Conservation (phyloP, 176 grass and related monocot species). For the Hordeum vulgare region DNA sequence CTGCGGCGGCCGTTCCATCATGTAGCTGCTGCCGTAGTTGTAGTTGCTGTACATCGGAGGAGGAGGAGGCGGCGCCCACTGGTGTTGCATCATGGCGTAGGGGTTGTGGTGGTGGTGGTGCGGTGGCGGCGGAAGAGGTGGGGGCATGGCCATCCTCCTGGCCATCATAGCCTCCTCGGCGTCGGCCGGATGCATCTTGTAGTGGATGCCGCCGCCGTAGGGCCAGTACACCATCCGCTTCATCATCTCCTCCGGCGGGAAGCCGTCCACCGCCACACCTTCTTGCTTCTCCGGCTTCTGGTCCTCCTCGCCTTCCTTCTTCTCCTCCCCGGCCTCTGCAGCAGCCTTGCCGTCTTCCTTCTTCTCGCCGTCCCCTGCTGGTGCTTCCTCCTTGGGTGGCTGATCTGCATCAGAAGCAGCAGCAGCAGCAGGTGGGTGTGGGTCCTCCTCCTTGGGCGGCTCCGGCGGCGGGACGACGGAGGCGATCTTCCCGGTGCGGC, state of each 20-base stretch:
- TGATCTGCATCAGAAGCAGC: background rate
- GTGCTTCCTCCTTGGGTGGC: background rate
- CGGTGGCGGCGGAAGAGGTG: background rate
- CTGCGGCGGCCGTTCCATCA: slow-evolving; percentile 49
- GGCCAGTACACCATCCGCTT: slow-evolving; percentile 61
- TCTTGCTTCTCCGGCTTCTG: slow-evolving; percentile 29
- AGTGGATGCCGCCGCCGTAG: background rate
- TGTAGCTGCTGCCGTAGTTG: slow-evolving; percentile 21
- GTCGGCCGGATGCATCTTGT: slow-evolving; percentile 6
- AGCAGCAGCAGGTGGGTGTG: background rate
- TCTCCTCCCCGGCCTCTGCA: background rate
- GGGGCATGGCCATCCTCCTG: slow-evolving; percentile 39
- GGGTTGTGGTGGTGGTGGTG: background rate
- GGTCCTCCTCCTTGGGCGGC: slow-evolving; percentile 21
- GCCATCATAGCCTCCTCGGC: slow-evolving; percentile 49
- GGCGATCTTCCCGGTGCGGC: slow-evolving; percentile 60
- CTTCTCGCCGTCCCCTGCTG: slow-evolving; percentile 4
- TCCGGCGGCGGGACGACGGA: slow-evolving; percentile 37
- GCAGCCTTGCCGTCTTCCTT: background rate
- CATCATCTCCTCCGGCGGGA: slow-evolving; percentile 50
- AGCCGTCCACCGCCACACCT: slow-evolving; percentile 31
- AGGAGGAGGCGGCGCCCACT: background rate
- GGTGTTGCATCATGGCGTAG: background rate
- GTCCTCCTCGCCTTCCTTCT: slow-evolving; percentile 16
- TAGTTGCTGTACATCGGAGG: slow-evolving; percentile 33